These are phyloP conservation scores for Gossypioides kirkii DNA, from an alignment of 345 rosid genomes.

Conservation along the genomic window DNA sequence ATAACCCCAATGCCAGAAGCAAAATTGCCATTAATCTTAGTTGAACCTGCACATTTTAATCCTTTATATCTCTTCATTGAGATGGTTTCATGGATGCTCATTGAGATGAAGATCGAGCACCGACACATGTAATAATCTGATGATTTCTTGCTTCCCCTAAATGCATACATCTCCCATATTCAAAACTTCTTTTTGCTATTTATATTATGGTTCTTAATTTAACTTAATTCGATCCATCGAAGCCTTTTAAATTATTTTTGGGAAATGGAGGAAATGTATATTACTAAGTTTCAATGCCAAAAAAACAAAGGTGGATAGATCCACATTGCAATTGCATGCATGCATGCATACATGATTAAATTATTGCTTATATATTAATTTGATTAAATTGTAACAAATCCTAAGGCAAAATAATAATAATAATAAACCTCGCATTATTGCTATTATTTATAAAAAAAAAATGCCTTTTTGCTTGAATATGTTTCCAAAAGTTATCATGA, in stretches of 20 bases:
- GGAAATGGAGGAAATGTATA: not conserved
- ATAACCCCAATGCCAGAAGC: conserved; percentile 1
- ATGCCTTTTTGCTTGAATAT: too few relatives aligned
- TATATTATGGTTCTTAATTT: not conserved
- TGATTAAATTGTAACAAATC: too few relatives aligned
- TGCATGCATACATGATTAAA: not conserved
- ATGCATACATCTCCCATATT: conserved; percentile 1
- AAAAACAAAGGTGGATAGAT: not conserved
- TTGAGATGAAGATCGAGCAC: not conserved
- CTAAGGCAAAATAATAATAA: too few relatives aligned
- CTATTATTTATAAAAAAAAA: too few relatives aligned
- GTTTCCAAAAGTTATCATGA: too few relatives aligned
- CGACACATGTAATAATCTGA: conserved; percentile 3
- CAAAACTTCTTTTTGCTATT: not conserved
- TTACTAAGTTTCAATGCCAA: not conserved
- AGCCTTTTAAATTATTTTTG: not conserved
- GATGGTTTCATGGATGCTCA: conserved; percentile 5
- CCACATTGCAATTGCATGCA: not conserved
- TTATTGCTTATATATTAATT: too few relatives aligned
- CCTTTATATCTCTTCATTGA: conserved; percentile 15
- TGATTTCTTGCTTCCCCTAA: not conserved
- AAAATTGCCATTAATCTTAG: conserved; percentile 20
- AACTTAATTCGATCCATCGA: not conserved
- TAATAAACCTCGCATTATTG: too few relatives aligned
- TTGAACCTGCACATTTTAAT: conserved; percentile 19